Base-by-base conservation (phyloP, 2,329 filamentous ascomycete genomes). In the Nothopassalora personata region DNA sequence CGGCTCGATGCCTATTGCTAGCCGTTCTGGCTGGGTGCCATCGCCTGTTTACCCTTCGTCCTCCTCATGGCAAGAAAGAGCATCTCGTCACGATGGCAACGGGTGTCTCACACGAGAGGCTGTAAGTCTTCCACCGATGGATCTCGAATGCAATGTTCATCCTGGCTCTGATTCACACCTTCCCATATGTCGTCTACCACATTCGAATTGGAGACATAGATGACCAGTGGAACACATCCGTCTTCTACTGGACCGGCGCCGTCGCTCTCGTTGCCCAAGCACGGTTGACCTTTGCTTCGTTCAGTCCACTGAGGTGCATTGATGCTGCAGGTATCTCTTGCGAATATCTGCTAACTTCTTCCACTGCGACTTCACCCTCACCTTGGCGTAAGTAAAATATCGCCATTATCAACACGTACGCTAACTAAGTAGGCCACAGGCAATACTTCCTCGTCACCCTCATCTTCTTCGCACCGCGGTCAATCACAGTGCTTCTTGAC, bases 381-480 rank as follows among this genome's bases (percentile, higher is more conserved):
- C 79, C 1, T 83, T 82, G 2, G 84, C 80, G 79, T 79, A 66
- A 2, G 52, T 43, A 34, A 4, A 30, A 9, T 52, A 28, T 30
- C 30, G 34, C 47, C 50, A 10, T 23, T 33, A 1, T 30, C 30
- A 23, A n/a, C 34, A 7, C 13, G 8, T 10, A 10, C 8, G 8
- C 3, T 10, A 30, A 13, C 50, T 49, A 10, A 28, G 7, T 5
- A 2, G 8, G 2, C 28, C 36, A 54, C 11, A 79, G 80, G 81
- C 80, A 86, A 70, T 86, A 86, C 67, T 85, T 86, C 67, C 80
- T 86, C 60, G 83, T 79, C 2, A 77, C 80, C 0, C 82, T 73
- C 7, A 76, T 78, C 0, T 64, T 85, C 5, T 86, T 84, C 67
- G 67, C 79, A 0, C 63, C 78, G 77, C 80, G 0, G 80, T 80